Evolutionary conservation across 805 yeast genomes (phyloP).

Genomic region (Isabelozyma gotoi): DNA sequence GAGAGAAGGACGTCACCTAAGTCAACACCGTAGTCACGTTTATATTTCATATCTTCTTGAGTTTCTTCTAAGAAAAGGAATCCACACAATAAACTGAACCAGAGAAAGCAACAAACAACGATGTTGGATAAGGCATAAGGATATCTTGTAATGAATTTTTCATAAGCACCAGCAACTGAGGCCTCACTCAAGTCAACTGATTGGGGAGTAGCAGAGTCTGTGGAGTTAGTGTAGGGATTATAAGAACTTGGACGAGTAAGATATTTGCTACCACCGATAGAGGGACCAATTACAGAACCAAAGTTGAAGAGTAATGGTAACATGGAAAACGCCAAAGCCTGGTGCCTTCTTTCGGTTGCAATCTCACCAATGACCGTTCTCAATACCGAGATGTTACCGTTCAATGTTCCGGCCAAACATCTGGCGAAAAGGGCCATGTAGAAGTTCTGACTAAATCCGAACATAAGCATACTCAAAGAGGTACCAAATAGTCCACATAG

Average conservation of each 20-base stretch:
- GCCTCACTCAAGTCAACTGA: background rate
- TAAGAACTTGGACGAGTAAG: slow-evolving; percentile 23
- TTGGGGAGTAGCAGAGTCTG: background rate
- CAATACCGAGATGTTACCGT: slow-evolving; percentile 32
- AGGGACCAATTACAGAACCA: slow-evolving; percentile 31
- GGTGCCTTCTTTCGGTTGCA: slow-evolving; percentile 28
- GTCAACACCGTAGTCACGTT: slow-evolving; percentile 32
- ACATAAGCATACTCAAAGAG: slow-evolving; percentile 19
- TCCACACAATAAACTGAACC: slow-evolving; percentile 26
- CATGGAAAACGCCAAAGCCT: slow-evolving; percentile 28
- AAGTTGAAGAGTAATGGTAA: slow-evolving; percentile 32
- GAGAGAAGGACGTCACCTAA: slow-evolving; percentile 33
- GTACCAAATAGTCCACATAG: slow-evolving; percentile 26
- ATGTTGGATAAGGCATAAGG: slow-evolving; percentile 42
- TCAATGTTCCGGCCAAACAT: slow-evolving; percentile 24
- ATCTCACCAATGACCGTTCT: slow-evolving; percentile 33
- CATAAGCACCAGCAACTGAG: slow-evolving; percentile 14
- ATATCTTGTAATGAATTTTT: slow-evolving; percentile 23
- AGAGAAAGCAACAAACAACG: slow-evolving; percentile 27
- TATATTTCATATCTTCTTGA: slow-evolving; percentile 19
- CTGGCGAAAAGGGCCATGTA: slow-evolving; percentile 29
- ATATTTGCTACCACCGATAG: slow-evolving; percentile 29
- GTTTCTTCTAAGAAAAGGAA: slow-evolving; percentile 40
- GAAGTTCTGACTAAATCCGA: slow-evolving; percentile 29
- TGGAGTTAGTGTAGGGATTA: slow-evolving; percentile 12